Conservation (phyloP, 208 protist genomes). For the Leishmania martiniquensis region DNA sequence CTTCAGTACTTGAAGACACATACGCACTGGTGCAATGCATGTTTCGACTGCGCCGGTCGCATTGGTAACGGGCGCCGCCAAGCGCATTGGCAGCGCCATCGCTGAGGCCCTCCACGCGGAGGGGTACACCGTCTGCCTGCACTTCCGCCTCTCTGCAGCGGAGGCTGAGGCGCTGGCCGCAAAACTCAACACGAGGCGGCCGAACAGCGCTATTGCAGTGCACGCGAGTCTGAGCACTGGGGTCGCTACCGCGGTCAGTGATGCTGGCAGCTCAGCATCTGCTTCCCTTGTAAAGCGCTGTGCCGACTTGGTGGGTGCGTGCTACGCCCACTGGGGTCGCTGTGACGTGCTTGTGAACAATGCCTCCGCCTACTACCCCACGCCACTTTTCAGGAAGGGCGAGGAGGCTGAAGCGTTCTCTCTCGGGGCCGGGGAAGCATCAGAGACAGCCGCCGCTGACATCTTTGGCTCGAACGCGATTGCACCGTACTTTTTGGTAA, state of each 20-base stretch:
- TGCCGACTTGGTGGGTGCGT: slow-evolving; percentile 42
- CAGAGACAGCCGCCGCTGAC: slow-evolving; percentile 36
- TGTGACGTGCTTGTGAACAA: slow-evolving; percentile 90
- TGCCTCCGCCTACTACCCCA: slow-evolving; percentile 78
- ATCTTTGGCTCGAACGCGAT: slow-evolving; percentile 82
- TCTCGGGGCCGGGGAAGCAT: background rate
- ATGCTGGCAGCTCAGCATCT: background rate
- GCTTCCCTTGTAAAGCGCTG: slow-evolving; percentile 40
- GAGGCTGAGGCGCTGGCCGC: slow-evolving; percentile 46
- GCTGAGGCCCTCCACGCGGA: slow-evolving; percentile 44
- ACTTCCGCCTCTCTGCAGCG: slow-evolving; percentile 45
- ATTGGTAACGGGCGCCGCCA: slow-evolving; percentile 62
- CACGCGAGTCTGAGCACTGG: slow-evolving; percentile 29
- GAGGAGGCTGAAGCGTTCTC: background rate
- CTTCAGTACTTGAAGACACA: background rate
- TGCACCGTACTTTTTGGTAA: slow-evolving; percentile 65
- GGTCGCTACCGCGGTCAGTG: background rate
- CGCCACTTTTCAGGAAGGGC: slow-evolving; percentile 40
- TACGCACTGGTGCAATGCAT: background rate
- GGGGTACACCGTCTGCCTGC: slow-evolving; percentile 60
- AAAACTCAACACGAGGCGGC: slow-evolving; percentile 51
- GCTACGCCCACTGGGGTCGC: slow-evolving; percentile 60
- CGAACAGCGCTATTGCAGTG: slow-evolving; percentile 38
- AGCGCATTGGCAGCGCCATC: slow-evolving; percentile 63
- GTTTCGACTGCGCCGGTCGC: slow-evolving; percentile 33